These are phyloP conservation scores for Alternaria consortialis DNA, from an alignment of 2,329 filamentous ascomycete genomes.

Conservation along the genomic window DNA sequence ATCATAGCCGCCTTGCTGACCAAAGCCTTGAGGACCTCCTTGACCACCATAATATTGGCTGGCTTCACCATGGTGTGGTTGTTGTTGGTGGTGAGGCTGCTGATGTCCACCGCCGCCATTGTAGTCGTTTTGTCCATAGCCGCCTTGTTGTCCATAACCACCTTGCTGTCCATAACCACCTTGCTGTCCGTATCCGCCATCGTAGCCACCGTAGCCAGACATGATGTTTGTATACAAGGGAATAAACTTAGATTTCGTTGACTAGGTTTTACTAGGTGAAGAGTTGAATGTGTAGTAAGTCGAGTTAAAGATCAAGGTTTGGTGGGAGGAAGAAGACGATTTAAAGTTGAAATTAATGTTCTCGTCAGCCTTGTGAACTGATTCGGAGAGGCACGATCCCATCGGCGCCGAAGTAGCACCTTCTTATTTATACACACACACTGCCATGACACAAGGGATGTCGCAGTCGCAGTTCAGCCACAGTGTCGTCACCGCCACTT, in stretches of 20 bases:
- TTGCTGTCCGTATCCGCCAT: slow-evolving; percentile 14
- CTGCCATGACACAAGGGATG: background rate
- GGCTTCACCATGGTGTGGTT: slow-evolving; percentile 16
- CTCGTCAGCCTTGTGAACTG: background rate
- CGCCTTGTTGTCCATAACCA: slow-evolving; percentile 12
- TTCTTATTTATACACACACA: slow-evolving; percentile 1
- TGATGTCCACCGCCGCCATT: slow-evolving; percentile 23
- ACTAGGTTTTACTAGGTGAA: background rate
- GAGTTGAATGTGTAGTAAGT: background rate
- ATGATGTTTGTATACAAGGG: slow-evolving; percentile 8
- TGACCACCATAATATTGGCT: slow-evolving; percentile 25
- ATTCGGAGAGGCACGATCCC: background rate
- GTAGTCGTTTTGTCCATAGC: slow-evolving; percentile 12
- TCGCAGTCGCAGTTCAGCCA: slow-evolving; percentile 8
- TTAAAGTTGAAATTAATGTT: background rate
- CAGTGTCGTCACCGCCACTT: slow-evolving; percentile 17
- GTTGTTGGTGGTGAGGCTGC: slow-evolving; percentile 15
- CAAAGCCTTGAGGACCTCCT: slow-evolving; percentile 17
- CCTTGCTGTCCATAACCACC: slow-evolving; percentile 3
- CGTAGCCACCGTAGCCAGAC: slow-evolving; percentile 21
- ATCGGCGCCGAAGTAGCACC: background rate
- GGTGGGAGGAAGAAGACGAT: background rate
- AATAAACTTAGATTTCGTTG: background rate
- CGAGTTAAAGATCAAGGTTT: background rate
- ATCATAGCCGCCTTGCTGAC: slow-evolving; percentile 19